These are phyloP conservation scores for Thalassiosira pacifica DNA, from an alignment of 352 stramenopile species.

Conservation along the genomic window DNA sequence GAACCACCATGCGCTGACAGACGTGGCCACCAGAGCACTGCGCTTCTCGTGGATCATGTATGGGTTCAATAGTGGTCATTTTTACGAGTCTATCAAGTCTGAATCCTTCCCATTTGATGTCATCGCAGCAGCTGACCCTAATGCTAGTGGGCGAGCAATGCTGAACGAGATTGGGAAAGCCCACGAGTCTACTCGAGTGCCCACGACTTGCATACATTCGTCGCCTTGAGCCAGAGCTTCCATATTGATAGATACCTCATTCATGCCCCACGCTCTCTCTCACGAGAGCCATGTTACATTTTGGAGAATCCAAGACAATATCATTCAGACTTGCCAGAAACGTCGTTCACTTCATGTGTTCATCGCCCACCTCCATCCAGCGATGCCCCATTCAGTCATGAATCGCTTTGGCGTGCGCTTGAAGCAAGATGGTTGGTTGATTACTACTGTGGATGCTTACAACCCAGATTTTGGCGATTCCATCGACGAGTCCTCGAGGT, in stretches of 20 bases:
- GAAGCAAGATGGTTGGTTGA: background rate
- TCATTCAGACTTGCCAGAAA: background rate
- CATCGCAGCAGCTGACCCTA: background rate
- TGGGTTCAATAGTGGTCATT: constrained; percentile 29
- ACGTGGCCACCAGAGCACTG: background rate
- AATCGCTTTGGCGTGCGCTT: background rate
- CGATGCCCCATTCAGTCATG: background rate
- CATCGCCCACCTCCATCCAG: background rate
- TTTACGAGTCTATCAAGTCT: background rate
- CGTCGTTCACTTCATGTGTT: background rate
- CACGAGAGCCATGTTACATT: background rate
- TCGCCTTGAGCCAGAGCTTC: too few species aligned
- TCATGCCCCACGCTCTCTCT: background rate
- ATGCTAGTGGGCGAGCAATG: background rate
- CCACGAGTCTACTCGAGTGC: background rate
- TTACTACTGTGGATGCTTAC: background rate
- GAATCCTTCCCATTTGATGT: background rate
- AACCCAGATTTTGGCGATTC: background rate
- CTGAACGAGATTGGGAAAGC: background rate
- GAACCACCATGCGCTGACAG: background rate
- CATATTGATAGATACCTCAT: too few species aligned
- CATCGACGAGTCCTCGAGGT: background rate
- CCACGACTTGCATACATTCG: background rate
- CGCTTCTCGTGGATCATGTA: background rate
- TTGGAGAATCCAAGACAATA: background rate